Percentiles rank a stretch among this genome's conserved stretches.
These are phyloP conservation scores for Rhynchosporium secalis DNA, from an alignment of 2,329 filamentous ascomycete genomes.

Conservation along the genomic window DNA sequence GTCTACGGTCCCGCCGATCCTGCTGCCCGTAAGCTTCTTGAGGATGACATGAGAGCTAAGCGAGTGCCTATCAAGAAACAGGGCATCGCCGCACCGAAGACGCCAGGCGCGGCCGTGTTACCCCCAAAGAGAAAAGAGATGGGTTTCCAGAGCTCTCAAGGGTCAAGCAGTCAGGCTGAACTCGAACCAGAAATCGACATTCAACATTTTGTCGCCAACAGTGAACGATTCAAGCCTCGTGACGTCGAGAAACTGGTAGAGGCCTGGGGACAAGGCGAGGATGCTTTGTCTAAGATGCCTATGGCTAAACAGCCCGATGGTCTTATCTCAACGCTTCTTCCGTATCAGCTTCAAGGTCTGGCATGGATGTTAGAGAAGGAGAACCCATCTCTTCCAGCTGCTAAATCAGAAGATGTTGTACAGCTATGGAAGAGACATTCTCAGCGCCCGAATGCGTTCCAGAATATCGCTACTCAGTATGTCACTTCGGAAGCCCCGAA, in stretches of 20 bases:
- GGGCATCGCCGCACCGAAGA: constrained; percentile 44
- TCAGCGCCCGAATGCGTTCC: constrained; percentile 49
- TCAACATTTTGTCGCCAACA: constrained; percentile 63
- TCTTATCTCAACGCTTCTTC: constrained; percentile 67
- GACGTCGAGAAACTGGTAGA: constrained; percentile 70
- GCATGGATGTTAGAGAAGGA: constrained; percentile 82
- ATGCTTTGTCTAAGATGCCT: constrained; percentile 68
- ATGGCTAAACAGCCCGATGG: constrained; percentile 66
- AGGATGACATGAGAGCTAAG: constrained; percentile 61
- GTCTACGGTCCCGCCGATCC: constrained; percentile 68
- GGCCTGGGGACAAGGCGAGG: constrained; percentile 54
- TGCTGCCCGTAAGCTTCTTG: constrained; percentile 53
- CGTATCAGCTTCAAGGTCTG: constrained; percentile 77
- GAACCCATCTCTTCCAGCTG: constrained; percentile 61
- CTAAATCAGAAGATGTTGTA: constrained; percentile 60
- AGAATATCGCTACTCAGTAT: constrained; percentile 72
- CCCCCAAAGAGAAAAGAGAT: constrained; percentile 45
- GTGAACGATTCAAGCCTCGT: constrained; percentile 65
- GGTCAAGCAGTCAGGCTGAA: constrained; percentile 23
- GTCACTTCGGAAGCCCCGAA: constrained; percentile 56
- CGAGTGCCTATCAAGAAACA: constrained; percentile 52
- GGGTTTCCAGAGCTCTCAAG: constrained; percentile 32
- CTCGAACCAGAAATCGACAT: constrained; percentile 27
- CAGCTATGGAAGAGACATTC: constrained; percentile 71
- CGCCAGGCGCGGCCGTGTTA: constrained; percentile 39